Conservation (phyloP, 148 eudicot genomes). For the Chenopodium formosanum region DNA sequence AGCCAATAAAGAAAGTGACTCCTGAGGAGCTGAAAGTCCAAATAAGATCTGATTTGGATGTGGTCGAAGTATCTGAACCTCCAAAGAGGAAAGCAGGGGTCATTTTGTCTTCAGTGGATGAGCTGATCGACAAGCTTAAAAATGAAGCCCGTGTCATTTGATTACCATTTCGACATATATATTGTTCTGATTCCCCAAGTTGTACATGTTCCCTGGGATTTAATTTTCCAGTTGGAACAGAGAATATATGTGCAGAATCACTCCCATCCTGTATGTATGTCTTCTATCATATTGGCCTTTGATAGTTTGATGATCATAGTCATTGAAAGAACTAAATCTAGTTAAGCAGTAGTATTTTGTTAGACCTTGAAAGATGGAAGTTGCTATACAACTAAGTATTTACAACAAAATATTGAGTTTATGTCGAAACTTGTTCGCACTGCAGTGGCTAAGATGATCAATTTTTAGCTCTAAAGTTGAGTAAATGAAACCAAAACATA, state of each 20-base stretch:
- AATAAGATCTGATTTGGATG: conserved; percentile 65
- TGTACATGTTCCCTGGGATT: neutral
- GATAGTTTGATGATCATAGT: too few relatives aligned
- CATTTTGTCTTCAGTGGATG: conserved; percentile 81
- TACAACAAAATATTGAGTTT: too few relatives aligned
- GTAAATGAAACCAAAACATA: too few relatives aligned
- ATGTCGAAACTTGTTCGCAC: too few relatives aligned
- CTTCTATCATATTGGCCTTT: neutral
- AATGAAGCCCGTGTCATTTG: conserved; percentile 88
- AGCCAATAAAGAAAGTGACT: conserved; percentile 71
- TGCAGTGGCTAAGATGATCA: too few relatives aligned
- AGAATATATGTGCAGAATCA: neutral
- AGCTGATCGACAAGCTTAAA: conserved; percentile 82
- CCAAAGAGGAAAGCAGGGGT: conserved; percentile 96
- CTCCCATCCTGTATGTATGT: neutral
- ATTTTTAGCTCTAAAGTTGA: too few relatives aligned
- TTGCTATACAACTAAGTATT: too few relatives aligned
- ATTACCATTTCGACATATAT: conserved; percentile 1
- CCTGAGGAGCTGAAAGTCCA: conserved; percentile 74
- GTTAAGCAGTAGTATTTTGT: too few relatives aligned
- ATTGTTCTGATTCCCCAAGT: neutral
- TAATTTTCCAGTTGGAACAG: neutral
- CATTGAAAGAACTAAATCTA: too few relatives aligned
- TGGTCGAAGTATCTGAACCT: conserved; percentile 80
- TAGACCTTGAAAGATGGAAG: too few relatives aligned